Percentiles rank a stretch among this genome's conserved stretches.
phyloP scores from a whole-genome alignment of 2,329 filamentous ascomycete genomes.

The Fusarium anguioides region DNA sequence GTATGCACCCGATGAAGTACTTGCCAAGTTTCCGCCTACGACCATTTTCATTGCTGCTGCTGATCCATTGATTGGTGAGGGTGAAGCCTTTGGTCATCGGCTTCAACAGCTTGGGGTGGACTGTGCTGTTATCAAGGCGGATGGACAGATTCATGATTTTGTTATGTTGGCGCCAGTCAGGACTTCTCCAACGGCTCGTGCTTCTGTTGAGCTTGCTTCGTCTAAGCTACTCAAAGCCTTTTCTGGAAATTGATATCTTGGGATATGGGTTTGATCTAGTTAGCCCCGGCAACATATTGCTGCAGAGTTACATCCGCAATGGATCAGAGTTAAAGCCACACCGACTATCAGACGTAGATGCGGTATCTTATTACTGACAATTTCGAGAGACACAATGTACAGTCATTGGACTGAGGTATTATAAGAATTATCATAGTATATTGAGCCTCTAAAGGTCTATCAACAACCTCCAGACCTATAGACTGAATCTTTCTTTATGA shows the following conservation, averaged over 20 bases:
- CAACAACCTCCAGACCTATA: no score
- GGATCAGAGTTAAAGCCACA: no score
- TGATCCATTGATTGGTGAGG: constrained; percentile 13
- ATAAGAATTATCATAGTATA: no score
- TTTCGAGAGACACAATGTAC: no score
- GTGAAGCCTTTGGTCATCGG: constrained; percentile 19
- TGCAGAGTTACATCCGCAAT: no score
- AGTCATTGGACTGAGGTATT: no score
- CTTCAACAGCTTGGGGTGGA: constrained; percentile 15
- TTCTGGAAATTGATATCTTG: neutral
- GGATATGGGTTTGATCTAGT: no score
- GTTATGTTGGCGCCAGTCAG: constrained; percentile 13
- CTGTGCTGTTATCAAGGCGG: constrained; percentile 8
- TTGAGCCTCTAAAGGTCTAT: no score
- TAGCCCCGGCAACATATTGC: no score
- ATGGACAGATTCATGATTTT: constrained; percentile 28
- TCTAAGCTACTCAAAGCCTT: constrained; percentile 5
- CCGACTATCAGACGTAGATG: no score
- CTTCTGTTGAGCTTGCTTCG: constrained; percentile 23
- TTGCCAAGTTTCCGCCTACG: constrained; percentile 13
- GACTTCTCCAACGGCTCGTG: constrained; percentile 4
- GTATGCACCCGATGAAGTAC: constrained; percentile 4
- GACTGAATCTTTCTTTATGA: no score
- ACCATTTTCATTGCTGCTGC: constrained; percentile 21
- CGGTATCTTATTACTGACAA: no score